Percentiles rank a stretch among this genome's conserved stretches.
Evolutionary conservation across 2,329 filamentous ascomycete genomes (phyloP).

Genomic region (Aureobasidium pullulans): DNA sequence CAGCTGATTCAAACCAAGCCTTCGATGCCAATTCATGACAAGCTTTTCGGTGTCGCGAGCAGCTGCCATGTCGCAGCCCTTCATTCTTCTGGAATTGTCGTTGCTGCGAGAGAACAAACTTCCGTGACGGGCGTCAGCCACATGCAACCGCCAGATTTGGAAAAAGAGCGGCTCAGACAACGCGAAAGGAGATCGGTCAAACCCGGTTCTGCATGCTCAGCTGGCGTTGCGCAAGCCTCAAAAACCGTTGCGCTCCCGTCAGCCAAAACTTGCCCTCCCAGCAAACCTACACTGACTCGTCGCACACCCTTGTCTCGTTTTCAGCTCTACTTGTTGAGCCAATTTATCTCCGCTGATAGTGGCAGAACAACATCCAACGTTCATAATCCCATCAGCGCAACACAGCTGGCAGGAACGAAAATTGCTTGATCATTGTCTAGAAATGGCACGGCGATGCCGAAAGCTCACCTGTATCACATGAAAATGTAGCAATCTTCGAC

Average conservation of each 20-base stretch:
- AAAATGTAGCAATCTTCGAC: neutral
- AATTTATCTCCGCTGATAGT: too few relatives aligned
- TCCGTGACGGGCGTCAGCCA: neutral
- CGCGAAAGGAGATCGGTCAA: too few relatives aligned
- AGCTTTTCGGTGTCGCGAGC: neutral
- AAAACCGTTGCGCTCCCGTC: too few relatives aligned
- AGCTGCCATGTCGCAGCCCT: neutral
- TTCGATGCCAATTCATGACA: neutral
- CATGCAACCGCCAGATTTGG: too few relatives aligned
- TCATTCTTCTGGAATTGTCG: neutral
- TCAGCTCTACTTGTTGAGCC: neutral
- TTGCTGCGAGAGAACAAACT: neutral
- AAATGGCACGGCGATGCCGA: neutral
- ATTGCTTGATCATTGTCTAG: neutral
- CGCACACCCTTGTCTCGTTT: neutral
- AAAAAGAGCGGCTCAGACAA: too few relatives aligned
- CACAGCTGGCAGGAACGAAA: neutral
- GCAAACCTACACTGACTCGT: neutral
- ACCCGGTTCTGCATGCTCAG: too few relatives aligned
- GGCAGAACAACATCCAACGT: neutral
- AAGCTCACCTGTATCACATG: neutral
- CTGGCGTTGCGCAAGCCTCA: too few relatives aligned
- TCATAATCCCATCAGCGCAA: neutral
- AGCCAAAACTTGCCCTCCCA: neutral
- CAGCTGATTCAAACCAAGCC: neutral